These are phyloP conservation scores for Pestalotiopsis sp. DNA, from an alignment of 2,329 filamentous ascomycete species.

Conservation along the genomic window DNA sequence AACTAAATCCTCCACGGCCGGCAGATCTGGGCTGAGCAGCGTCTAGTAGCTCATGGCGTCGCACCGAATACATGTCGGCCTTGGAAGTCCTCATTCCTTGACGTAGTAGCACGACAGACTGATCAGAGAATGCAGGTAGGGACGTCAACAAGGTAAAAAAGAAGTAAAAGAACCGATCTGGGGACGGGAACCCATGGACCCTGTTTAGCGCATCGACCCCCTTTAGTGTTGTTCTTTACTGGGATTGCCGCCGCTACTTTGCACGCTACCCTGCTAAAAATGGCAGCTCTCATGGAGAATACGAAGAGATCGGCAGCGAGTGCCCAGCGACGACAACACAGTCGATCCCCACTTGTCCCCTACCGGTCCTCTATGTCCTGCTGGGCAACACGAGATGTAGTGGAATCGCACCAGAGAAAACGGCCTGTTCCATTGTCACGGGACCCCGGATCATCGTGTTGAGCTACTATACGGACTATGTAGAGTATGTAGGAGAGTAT, in stretches of 20 bases:
- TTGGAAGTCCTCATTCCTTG: neutral
- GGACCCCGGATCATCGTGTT: neutral
- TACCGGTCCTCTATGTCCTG: neutral
- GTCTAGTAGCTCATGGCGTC: neutral
- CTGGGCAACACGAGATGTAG: constrained; percentile 18
- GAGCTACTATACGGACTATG: neutral
- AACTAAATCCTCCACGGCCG: neutral
- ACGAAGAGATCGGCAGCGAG: constrained; percentile 16
- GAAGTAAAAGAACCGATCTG: neutral
- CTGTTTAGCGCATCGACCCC: neutral
- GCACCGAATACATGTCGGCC: neutral
- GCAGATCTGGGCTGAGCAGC: neutral
- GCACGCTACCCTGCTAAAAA: constrained; percentile 9
- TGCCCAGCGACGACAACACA: neutral
- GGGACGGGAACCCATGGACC: neutral
- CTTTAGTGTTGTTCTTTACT: neutral
- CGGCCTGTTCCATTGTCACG: neutral
- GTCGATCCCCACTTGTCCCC: neutral
- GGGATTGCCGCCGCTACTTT: neutral
- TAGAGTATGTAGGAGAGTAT: neutral
- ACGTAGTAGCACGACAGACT: neutral
- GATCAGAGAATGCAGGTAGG: neutral
- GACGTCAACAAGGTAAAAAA: neutral
- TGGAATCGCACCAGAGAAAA: constrained; percentile 14
- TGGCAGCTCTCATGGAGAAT: constrained; percentile 12